A percentile compares a stretch with the other conserved stretches of the same genome.
These are phyloP conservation scores for Epichloe bromicola DNA, from an alignment of 2,329 filamentous ascomycete species.

Conservation along the genomic window DNA sequence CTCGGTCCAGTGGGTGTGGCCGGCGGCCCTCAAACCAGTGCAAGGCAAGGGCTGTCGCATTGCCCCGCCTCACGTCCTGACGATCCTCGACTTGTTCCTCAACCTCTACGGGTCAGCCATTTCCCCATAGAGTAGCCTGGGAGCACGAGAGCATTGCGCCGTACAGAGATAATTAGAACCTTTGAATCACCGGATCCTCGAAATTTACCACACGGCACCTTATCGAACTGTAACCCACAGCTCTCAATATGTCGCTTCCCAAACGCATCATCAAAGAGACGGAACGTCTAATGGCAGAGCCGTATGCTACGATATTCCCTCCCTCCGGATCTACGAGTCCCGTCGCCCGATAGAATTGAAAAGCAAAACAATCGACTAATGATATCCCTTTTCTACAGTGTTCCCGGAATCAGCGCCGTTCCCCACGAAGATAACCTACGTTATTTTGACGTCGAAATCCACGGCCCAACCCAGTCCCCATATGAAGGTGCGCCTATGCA, in stretches of 20 bases:
- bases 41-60: conserved; percentile 1
- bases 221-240: neutral
- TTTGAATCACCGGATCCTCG: neutral
- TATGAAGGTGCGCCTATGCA: conserved; percentile 61
- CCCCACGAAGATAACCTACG: conserved; percentile 95
- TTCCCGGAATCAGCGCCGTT: conserved; percentile 88
- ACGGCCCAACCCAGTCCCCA: conserved; percentile 81
- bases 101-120: neutral
- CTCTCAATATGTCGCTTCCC: conserved; percentile 54
- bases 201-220: neutral
- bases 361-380: neutral
- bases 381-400: conserved; percentile 37
- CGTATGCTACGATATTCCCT: conserved; percentile 44
- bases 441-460: conserved; percentile 96
- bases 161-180: neutral
- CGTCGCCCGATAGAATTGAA: neutral
- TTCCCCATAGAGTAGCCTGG: neutral
- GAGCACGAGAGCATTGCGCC: neutral
- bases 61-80: conserved; percentile 7
- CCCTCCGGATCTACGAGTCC: conserved; percentile 4
- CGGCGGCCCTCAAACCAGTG: neutral
- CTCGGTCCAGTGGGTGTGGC: neutral
- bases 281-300: conserved; percentile 89
- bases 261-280: conserved; percentile 99
- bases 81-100: neutral